Evolutionary conservation across 768 basidiomycete species (phyloP), one percentile per base, ranked within the genome.

Genomic region (Rhodosporidiobolus sp.): DNA sequence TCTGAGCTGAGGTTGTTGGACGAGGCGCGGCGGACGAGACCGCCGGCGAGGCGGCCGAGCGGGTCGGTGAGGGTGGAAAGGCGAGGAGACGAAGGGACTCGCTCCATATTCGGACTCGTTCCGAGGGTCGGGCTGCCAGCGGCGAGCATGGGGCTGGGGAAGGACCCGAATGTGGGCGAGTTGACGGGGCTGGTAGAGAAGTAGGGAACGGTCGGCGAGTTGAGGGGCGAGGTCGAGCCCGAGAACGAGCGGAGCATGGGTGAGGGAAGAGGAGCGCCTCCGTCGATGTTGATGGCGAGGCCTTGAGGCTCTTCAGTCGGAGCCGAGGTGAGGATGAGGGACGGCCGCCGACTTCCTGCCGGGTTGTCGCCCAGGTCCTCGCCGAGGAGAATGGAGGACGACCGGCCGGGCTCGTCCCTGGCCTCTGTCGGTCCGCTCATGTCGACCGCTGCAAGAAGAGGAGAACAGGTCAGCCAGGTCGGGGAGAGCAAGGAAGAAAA

Each of bases 291-390:
- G 57, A 67, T 53, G 22, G 64, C 70, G 35, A 68, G 66, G 11
- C 66, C 69, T 35, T 67, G 65, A 5, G 67, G 70, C 46, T 74
- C 68, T 3, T 72, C 65, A 4, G 60, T 43, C 4, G 70, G 66
- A 8, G 70, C 74, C 3, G 70, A 70, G 17, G 74, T 76, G n/a
- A 76, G 52, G 32, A 76, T 67, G 35, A 76, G 65, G 12, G 74
- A 76, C 0, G 74, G 74, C 0, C 74, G 74, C 0, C 70, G 48
- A 12, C 66, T 61, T 10, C 22, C n/a, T 3, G 59, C 2, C 34
- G 12, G 26, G 34, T 34, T 24, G 26, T 20, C 17, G 10, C 46
- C 17, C 30, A 72, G 24, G 45, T 72, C 71, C 38, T 72, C 71
- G 16, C 71, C 71, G 32, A 72, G 62, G 28, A 72, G 52, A 19